phyloP scores from a whole-genome alignment of 164 flowering plant species.

The Berberis vulgaris region DNA sequence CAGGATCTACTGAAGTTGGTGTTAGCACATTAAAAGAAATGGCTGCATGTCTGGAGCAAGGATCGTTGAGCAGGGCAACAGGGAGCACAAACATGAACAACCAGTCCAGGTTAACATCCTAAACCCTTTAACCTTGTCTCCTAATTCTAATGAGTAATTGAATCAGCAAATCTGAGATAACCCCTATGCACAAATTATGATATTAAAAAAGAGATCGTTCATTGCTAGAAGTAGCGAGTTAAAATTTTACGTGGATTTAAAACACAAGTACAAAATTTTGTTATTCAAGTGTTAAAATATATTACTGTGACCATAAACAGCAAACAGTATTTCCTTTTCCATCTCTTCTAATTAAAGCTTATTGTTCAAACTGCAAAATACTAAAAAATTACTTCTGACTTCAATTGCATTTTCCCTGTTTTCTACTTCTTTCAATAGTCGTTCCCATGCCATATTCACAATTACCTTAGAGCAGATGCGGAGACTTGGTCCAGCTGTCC shows the following conservation, averaged over 20 bases:
- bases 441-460: constrained; percentile 99
- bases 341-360: no score
- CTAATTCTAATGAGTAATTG: no score
- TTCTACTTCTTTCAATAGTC: constrained; percentile 36
- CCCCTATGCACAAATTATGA: no score
- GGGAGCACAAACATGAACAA: not conserved
- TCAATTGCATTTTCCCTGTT: constrained; percentile 4
- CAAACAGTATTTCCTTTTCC: no score
- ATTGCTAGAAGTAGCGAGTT: no score
- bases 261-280: no score
- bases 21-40: constrained; percentile 4
- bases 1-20: constrained; percentile 10
- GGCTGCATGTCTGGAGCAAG: constrained; percentile 14
- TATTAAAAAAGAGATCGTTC: no score
- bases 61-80: not conserved
- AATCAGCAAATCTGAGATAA: no score
- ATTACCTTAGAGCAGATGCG: constrained; percentile 94
- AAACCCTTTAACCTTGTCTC: not conserved
- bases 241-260: no score
- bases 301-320: no score
- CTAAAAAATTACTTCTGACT: not conserved
- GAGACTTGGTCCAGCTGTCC: constrained; percentile 28
- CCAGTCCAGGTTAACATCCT: not conserved
- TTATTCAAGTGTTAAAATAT: no score
- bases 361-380: not conserved